Evolutionary conservation across 176 grass and related monocot genomes (phyloP), one percentile per base, ranked within the genome.

Genomic region (Raddia distichophylla): DNA sequence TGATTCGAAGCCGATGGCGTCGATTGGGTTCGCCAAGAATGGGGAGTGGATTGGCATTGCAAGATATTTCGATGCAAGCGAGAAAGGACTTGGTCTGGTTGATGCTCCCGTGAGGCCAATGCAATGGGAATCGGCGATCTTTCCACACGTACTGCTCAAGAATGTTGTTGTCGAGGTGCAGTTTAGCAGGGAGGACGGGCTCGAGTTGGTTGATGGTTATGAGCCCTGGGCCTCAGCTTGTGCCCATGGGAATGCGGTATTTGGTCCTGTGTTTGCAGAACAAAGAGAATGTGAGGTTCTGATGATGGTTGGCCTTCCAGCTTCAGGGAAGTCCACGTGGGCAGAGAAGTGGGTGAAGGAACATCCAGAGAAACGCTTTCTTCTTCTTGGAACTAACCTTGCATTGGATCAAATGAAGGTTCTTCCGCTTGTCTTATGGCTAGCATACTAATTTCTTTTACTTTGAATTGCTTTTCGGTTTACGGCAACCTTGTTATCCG

Each of bases 381-480:
- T 94, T 56, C 53, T 94, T 79, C 92, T 94, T 3, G 92, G 88
- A 27, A 94, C 88, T 70, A 91, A 91, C 35, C 88, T 91, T 78
- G 83, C 40, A 37, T 81, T 94, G 88, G 92, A 91, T 22, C 88
- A 94, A 86, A 94, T 91, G 92, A 94, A 94, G 88, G 92, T 89
- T 60, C 46, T 17, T 16, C 65, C 7, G 4, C 60, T 81, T 14
- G 8, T 35, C 67, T 46, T 22, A 10, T 60, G 64, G 67, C 3
- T 35, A 40, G 7, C 27, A 27, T 27, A 27, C 27, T 10, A 11
- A 63, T 51, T 35, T 79, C 10, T 60, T 44, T 70, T 20, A 0
- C 13, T 20, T 67, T 52, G 6, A 72, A 17, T n/a, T 50, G 53
- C 10, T 82, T 55, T 76, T 73, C 10, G 51, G 35, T 76, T 80